These are phyloP conservation scores for Penicillium soppii DNA, from an alignment of 495 filamentous ascomycete species.

Conservation along the genomic window DNA sequence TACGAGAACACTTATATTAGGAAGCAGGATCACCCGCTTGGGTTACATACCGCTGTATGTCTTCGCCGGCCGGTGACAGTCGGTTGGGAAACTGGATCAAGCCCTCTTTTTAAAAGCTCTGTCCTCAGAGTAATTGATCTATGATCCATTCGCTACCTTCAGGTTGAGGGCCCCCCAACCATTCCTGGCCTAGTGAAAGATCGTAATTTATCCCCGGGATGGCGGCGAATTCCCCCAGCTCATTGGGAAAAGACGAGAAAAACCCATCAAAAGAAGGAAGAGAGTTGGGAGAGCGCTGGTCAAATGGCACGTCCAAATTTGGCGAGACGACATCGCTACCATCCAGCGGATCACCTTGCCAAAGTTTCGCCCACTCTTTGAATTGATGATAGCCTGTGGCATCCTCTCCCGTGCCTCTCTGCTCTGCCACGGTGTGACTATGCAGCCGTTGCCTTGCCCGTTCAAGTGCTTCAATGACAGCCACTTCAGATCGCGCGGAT, in stretches of 20 bases:
- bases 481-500: constrained; percentile 18
- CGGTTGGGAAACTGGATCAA: too few species aligned
- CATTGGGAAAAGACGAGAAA: constrained; percentile 19
- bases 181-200: background rate
- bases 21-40: too few species aligned
- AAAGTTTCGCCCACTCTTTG: constrained; percentile 14
- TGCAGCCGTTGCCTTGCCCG: constrained; percentile 14
- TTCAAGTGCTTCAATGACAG: constrained; percentile 23
- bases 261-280: constrained; percentile 19
- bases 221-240: constrained; percentile 14
- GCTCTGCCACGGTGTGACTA: background rate
- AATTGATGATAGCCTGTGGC: constrained; percentile 13
- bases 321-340: background rate
- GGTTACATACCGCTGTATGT: too few species aligned
- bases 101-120: too few species aligned
- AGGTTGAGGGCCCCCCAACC: background rate
- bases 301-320: background rate
- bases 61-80: too few species aligned
- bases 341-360: constrained; percentile 5
- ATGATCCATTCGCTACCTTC: background rate
- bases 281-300: background rate
- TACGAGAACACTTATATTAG: too few species aligned
- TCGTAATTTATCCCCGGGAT: constrained; percentile 7
- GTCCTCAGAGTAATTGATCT: background rate
- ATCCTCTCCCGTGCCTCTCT: background rate